Base-by-base conservation (phyloP, 495 filamentous ascomycete species). In the Neurospora sp. region DNA sequence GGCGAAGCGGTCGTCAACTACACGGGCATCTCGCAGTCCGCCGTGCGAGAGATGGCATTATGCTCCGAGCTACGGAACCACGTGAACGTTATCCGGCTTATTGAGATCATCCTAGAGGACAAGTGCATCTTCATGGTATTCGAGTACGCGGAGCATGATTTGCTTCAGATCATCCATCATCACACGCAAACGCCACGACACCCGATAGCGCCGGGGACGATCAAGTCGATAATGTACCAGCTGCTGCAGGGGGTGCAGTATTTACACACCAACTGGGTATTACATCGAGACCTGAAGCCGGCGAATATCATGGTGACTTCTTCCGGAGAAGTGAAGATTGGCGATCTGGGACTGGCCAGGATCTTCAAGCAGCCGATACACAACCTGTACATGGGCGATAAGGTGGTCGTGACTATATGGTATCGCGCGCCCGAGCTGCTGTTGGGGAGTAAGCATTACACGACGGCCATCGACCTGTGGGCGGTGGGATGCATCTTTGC, bases 101-200 rank as follows among this genome's bases (percentile, higher is more conserved):
- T 95, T 76, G 96, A 99, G 82, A 99, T 98, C 78, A 98, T 98
- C 79, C 86, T 99, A 16, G 94, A 99, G 83, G 94, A 97, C 82
- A 98, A 98, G 84, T 98, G 94, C 85, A 99, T 99, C 79, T 98
- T 94, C 83, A 99, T 99, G 93, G 95, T 99, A 23, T 99, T 99
- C 79, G 96, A 98, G 82, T 99, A 97, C 79, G 95, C 95, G 76
- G 96, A 99, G 82, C 96, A 94, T 82, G 96, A 99, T 80, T 86
- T 99, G 54, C 87, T 99, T 9, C 96, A 98, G 82, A 98, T 99
- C 75, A 97, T 99, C 77, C 96, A 99, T 79, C 94, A 98, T 78
- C 96, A 99, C 83, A 95, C 93, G 3, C 93, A 96, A 74, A 92
- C 93, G 16, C 90, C 92, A 14, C 88, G 96, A 66, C 91, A 93